Conservation (phyloP, 768 basidiomycete genomes). For the Pseudohyphozyma bogoriensis region DNA sequence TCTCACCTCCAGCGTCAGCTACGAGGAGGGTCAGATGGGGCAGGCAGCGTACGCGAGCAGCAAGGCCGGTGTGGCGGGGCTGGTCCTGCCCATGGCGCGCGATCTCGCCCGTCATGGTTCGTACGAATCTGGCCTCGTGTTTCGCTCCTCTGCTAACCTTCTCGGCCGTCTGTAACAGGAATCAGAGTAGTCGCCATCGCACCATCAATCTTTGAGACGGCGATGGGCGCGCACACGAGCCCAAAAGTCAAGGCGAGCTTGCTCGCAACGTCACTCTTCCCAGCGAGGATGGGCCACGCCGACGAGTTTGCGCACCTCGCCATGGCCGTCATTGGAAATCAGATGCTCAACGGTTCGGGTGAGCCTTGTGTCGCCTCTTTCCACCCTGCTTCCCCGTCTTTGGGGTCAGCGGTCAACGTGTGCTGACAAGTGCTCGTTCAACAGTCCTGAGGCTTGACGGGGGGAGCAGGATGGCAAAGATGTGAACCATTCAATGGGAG, state of each 20-base stretch:
- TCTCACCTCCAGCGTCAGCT: slow-evolving; percentile 14
- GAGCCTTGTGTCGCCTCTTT: too few species aligned
- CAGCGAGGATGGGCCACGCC: slow-evolving; percentile 44
- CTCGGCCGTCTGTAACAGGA: slow-evolving; percentile 26
- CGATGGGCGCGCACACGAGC: slow-evolving; percentile 38
- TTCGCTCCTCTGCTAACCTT: not conserved
- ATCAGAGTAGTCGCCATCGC: slow-evolving; percentile 46
- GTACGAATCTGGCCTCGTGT: slow-evolving; percentile 34
- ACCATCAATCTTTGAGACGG: slow-evolving; percentile 48
- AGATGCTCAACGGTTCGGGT: slow-evolving; percentile 47
- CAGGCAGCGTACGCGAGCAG: slow-evolving; percentile 51
- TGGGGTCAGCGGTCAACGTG: too few species aligned
- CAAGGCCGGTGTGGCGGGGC: slow-evolving; percentile 51
- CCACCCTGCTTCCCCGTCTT: too few species aligned
- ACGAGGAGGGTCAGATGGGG: slow-evolving; percentile 43
- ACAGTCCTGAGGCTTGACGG: too few species aligned
- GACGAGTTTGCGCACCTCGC: slow-evolving; percentile 49
- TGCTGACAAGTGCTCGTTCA: too few species aligned
- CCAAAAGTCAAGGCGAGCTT: slow-evolving; percentile 24
- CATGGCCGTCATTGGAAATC: slow-evolving; percentile 46
- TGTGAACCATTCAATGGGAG: too few species aligned
- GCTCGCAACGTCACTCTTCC: slow-evolving; percentile 35
- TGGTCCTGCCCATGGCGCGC: slow-evolving; percentile 54
- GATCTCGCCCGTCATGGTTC: slow-evolving; percentile 47
- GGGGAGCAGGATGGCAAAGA: too few species aligned